Base-by-base conservation (phyloP, 106 monocot species). In the Gastrodia elata region DNA sequence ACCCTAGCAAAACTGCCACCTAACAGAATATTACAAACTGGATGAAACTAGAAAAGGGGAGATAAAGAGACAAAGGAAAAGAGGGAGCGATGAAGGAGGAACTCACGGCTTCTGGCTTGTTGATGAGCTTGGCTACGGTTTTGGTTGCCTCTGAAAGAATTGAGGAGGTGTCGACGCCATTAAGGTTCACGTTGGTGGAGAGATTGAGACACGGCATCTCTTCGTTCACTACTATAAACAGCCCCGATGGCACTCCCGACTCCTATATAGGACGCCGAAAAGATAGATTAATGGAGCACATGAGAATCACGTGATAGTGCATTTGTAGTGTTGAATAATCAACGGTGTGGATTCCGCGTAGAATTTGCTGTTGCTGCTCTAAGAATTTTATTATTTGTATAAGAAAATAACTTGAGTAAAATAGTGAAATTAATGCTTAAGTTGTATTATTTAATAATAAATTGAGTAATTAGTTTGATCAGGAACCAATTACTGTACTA, bases 141-240 rank as follows among this genome's bases (percentile, higher is more conserved):
- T 76, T 78, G 67, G 81, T 68, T 24, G 83, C 81, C 61, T 84
- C 83, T 37, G 86, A 75, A 73, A 86, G 86, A 68, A 86, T 38
- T 46, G 83, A 65, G 68, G 89, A 89, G 68, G 86, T 86, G 74
- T 89, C 83, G 38, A 89, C 74, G 18, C 80, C 80, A 8, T 81
- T 86, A 37, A 89, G 71, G 77, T 64, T 82, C 38, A 89, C 89
- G 75, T 86, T 89, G 5, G 89, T 86, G 2, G 83, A 84, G 38
- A 89, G 38, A 59, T 84, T 89, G 28, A 89, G 79, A 75, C 86
- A 89, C 76, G 89, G 89, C 89, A 89, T 89, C 79, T 18, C 44
- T 42, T 55, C 76, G 33, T 3, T 24, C 34, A 33, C 2, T 14
- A 33, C 48, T 24, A n/a, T n/a, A n/a, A n/a, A 2, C 65, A 27